Conservation (phyloP, 169 alveolate species). For the Plasmodium billcollinsi region DNA sequence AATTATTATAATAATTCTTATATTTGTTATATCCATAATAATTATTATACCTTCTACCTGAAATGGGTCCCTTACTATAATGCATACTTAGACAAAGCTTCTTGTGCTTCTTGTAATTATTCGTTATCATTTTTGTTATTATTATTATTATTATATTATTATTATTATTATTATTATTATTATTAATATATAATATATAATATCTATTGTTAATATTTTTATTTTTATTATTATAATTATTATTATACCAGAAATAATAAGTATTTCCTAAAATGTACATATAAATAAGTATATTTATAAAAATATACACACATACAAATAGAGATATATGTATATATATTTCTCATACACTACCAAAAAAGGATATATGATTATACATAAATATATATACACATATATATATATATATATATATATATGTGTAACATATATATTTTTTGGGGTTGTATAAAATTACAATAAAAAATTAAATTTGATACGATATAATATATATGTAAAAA, state of each 20-base stretch:
- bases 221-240: too few species aligned
- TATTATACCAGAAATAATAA: too few species aligned
- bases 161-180: too few species aligned
- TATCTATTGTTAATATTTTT: too few species aligned
- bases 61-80: constrained; percentile 9
- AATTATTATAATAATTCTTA: constrained; percentile 15
- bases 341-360: neutral
- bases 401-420: neutral
- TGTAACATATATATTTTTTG: neutral
- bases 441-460: too few species aligned
- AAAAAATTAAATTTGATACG: too few species aligned
- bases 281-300: neutral
- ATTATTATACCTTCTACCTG: constrained; percentile 14
- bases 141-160: neutral
- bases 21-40: constrained; percentile 32
- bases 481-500: too few species aligned
- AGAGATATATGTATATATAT: neutral
- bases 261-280: neutral
- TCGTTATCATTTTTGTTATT: constrained; percentile 11
- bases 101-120: constrained; percentile 32
- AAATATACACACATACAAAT: neutral
- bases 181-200: too few species aligned
- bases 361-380: neutral
- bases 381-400: constrained; percentile 2
- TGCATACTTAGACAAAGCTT: constrained; percentile 25